phyloP scores from a whole-genome alignment of 2,329 filamentous ascomycete species.

The Colletotrichum sp. region DNA sequence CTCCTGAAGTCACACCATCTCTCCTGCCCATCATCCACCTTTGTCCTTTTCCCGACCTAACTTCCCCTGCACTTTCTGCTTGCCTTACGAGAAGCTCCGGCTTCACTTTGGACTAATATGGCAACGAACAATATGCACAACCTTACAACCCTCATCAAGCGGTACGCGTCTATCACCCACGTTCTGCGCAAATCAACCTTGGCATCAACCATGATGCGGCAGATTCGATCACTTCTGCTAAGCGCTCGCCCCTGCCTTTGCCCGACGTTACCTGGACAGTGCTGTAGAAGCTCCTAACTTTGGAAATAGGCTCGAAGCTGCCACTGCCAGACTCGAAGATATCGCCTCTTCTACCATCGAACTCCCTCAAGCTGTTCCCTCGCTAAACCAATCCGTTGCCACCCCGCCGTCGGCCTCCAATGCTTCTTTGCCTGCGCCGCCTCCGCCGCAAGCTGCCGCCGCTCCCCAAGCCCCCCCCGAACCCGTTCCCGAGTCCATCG shows the following conservation, averaged over 20 bases:
- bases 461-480: constrained; percentile 55
- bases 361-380: constrained; percentile 55
- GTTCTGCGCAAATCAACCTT: neutral
- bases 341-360: constrained; percentile 81
- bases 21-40: neutral
- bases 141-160: constrained; percentile 95
- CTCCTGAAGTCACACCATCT: neutral
- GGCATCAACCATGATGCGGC: neutral
- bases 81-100: neutral
- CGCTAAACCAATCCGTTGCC: constrained; percentile 44
- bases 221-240: neutral
- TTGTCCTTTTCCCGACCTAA: neutral
- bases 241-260: neutral
- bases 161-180: constrained; percentile 62
- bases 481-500: constrained; percentile 75
- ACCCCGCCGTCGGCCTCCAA: constrained; percentile 34
- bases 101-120: constrained; percentile 52
- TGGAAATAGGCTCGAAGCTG: constrained; percentile 85
- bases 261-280: neutral
- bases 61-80: neutral
- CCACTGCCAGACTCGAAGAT: constrained; percentile 94
- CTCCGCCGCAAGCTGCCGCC: constrained; percentile 37
- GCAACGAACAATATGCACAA: constrained; percentile 91
- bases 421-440: constrained; percentile 33
- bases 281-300: constrained; percentile 45